These are phyloP conservation scores for Podospora pseudopauciseta DNA, from an alignment of 495 filamentous ascomycete genomes.

Conservation along the genomic window DNA sequence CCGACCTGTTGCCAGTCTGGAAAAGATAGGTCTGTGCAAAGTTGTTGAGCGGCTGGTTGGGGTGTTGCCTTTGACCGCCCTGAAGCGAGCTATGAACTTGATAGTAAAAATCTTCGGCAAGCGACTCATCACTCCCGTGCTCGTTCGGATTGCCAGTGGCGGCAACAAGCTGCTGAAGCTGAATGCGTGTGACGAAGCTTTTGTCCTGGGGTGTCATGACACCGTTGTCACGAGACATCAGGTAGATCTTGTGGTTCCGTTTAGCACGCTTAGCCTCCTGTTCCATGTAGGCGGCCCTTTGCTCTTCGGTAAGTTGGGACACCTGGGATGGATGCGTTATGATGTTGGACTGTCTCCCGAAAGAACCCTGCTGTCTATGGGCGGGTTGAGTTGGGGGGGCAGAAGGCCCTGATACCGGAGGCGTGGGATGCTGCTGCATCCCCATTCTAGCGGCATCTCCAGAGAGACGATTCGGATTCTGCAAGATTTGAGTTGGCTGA, in stretches of 20 bases:
- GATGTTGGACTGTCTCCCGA: slow-evolving; percentile 37
- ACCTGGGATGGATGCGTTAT: slow-evolving; percentile 73
- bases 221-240: slow-evolving; percentile 90
- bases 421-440: slow-evolving; percentile 25
- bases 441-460: slow-evolving; percentile 37
- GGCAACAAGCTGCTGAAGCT: slow-evolving; percentile 91
- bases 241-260: slow-evolving; percentile 95
- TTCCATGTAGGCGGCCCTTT: slow-evolving; percentile 71
- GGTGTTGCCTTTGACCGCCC: slow-evolving; percentile 78
- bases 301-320: slow-evolving; percentile 70
- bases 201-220: slow-evolving; percentile 99
- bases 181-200: slow-evolving; percentile 97
- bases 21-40: slow-evolving; percentile 98
- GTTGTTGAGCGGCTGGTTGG: slow-evolving; percentile 85
- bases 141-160: slow-evolving; percentile 84
- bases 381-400: slow-evolving; percentile 28
- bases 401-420: slow-evolving; percentile 10
- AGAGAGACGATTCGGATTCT: slow-evolving; percentile 46
- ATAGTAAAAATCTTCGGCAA: slow-evolving; percentile 96
- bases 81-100: slow-evolving; percentile 94
- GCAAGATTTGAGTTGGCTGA: slow-evolving; percentile 56
- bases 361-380: slow-evolving; percentile 39
- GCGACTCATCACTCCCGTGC: slow-evolving; percentile 68
- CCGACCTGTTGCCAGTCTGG: slow-evolving; percentile 78
- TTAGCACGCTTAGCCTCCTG: slow-evolving; percentile 95